A percentile compares a stretch with the other conserved stretches of the same genome.
phyloP scores from a whole-genome alignment of 106 monocot genomes.

The Acanthochlamys bracteata region DNA sequence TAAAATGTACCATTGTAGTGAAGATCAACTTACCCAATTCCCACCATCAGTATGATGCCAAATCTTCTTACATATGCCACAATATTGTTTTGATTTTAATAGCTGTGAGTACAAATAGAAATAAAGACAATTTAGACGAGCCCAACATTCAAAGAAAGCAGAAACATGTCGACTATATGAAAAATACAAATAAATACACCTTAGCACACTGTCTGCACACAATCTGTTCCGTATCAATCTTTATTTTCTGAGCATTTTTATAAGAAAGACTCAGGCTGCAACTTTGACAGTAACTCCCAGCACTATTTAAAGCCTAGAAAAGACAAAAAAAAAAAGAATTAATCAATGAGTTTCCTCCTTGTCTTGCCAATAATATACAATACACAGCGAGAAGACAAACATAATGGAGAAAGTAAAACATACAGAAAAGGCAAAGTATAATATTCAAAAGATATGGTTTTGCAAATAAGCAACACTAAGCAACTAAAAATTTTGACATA shows the following conservation, averaged over 20 bases:
- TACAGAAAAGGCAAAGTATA: no score
- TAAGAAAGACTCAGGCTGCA: slow-evolving; percentile 49
- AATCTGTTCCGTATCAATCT: slow-evolving; percentile 32
- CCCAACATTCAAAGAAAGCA: background rate
- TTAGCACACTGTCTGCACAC: slow-evolving; percentile 69
- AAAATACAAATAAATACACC: slow-evolving; percentile 20
- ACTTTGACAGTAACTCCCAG: slow-evolving; percentile 46
- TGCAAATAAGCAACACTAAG: no score
- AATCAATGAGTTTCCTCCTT: background rate
- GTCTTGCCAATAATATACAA: background rate
- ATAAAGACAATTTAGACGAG: background rate
- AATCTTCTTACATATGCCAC: slow-evolving; percentile 89
- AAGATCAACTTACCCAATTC: slow-evolving; percentile 54
- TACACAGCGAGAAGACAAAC: no score
- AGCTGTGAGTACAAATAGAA: slow-evolving; percentile 35
- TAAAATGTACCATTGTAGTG: background rate
- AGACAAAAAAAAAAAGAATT: background rate
- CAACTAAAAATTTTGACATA: no score
- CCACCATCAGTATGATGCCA: slow-evolving; percentile 72
- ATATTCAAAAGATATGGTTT: no score
- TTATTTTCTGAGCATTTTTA: slow-evolving; percentile 52
- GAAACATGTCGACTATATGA: background rate
- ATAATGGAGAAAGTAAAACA: no score
- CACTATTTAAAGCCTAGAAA: slow-evolving; percentile 31
- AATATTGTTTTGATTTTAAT: slow-evolving; percentile 65